Evolutionary conservation across 2,329 filamentous ascomycete species (phyloP), one percentile per base, ranked within the genome.

Genomic region (Xylariaceae sp.): DNA sequence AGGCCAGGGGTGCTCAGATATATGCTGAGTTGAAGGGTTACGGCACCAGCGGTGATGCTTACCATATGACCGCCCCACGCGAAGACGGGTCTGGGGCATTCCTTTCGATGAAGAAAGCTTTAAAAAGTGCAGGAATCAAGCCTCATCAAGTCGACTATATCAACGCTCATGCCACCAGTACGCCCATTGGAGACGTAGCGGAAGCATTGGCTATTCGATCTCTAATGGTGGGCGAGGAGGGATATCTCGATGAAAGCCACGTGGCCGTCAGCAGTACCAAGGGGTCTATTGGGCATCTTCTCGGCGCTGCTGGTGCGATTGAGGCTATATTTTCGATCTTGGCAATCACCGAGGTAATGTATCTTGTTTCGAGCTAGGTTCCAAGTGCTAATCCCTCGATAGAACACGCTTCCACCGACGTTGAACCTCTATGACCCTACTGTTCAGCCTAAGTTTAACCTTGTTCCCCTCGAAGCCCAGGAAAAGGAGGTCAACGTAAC

Each of bases 141-240:
- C 93, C 95, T 0, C 74, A 75, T 0, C 76, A 86, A 41, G 86
- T 99, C 3, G 90, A 93, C 71, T 99, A 99, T 71, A 84, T 99
- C 70, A 99, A 98, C 68, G 95, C 95, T 1, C 95, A 99, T 70
- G 95, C 93, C 0, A 99, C 95, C 1, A 90, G 90, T 20, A 99
- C 93, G 0, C 73, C 81, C 6, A 81, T 98, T 2, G 95, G 95
- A 0, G 95, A 99, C 75, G 82, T 84, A 20, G 93, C 95, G 1
- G 95, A 99, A 75, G 93, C 93, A 48, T 77, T 80, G 7, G 95
- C 95, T 0, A 93, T 98, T 65, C 88, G 86, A 59, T 76, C 83
- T 0, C 74, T 99, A 40, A 86, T 98, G 75, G 77, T 91, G 9
- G 90, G 89, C 0, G 82, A 87, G 20, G 83, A 89, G 18, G 91